Evolutionary conservation across 164 flowering plant genomes (phyloP).

Genomic region (Warburgia ugandensis): DNA sequence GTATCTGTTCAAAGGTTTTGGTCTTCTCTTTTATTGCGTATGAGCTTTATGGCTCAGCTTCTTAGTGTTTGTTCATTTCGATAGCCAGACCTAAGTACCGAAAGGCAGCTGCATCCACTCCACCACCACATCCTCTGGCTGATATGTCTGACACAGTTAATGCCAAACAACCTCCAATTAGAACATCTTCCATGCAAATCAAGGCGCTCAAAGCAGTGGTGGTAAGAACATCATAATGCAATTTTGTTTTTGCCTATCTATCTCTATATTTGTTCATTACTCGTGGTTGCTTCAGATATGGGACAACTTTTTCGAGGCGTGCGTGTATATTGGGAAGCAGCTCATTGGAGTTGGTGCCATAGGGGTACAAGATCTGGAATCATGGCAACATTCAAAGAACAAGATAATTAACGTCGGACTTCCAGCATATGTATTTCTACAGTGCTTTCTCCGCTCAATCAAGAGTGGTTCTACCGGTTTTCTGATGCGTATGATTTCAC

Average conservation of each 20-base stretch:
- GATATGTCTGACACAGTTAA: constrained; percentile 14
- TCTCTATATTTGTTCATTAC: constrained; percentile 1
- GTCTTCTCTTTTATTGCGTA: not conserved
- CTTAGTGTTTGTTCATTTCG: constrained; percentile 14
- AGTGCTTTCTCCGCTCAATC: constrained; percentile 33
- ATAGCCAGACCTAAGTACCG: constrained; percentile 29
- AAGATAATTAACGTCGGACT: constrained; percentile 29
- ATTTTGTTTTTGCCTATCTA: not conserved
- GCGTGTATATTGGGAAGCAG: constrained; percentile 22
- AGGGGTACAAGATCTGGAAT: constrained; percentile 18
- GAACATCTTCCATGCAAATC: constrained; percentile 22
- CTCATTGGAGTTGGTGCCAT: constrained; percentile 23
- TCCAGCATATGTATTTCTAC: constrained; percentile 33
- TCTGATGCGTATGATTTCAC: constrained; percentile 26
- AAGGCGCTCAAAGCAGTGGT: constrained; percentile 18
- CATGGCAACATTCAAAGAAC: constrained; percentile 31
- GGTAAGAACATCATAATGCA: constrained; percentile 17
- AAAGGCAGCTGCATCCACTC: constrained; percentile 4
- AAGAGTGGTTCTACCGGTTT: constrained; percentile 31
- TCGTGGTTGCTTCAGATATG: constrained; percentile 17
- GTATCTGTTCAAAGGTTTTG: not conserved
- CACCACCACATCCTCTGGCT: constrained; percentile 8
- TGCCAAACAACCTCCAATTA: constrained; percentile 16
- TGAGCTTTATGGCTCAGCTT: not conserved
- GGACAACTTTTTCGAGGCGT: constrained; percentile 27